phyloP scores from a whole-genome alignment of 306 rosid genomes.

The Cicer judaicum region DNA sequence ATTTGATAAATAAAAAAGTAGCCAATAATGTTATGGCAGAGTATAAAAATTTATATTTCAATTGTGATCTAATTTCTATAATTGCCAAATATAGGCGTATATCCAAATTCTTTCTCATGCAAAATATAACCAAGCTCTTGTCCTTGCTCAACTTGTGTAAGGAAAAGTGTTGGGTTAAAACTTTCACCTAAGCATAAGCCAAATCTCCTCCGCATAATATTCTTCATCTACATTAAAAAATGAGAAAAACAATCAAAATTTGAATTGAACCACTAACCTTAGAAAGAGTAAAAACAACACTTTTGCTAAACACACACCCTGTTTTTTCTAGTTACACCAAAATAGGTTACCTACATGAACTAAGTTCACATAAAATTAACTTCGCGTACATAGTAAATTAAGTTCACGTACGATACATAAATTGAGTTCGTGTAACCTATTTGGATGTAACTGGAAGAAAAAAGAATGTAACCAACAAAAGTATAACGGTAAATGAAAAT shows the following conservation, averaged over 20 bases:
- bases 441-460: too few relatives aligned
- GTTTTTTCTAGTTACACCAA: too few relatives aligned
- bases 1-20: not conserved
- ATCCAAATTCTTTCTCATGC: not conserved
- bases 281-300: too few relatives aligned
- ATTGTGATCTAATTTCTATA: conserved; percentile 7
- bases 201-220: not conserved
- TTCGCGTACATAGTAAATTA: too few relatives aligned
- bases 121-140: conserved; percentile 2
- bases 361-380: too few relatives aligned
- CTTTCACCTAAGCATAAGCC: not conserved
- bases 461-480: too few relatives aligned
- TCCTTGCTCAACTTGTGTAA: conserved; percentile 4
- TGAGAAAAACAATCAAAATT: not conserved
- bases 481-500: not conserved
- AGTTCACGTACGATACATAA: too few relatives aligned
- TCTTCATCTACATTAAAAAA: conserved; percentile 11
- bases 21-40: not conserved
- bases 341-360: too few relatives aligned
- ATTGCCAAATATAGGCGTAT: conserved; percentile 15
- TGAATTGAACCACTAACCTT: too few relatives aligned
- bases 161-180: not conserved
- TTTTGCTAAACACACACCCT: too few relatives aligned
- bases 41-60: not conserved
- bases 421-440: too few relatives aligned